Conservation (phyloP, 2,329 filamentous ascomycete species). For the Colletotrichum nymphaeae region DNA sequence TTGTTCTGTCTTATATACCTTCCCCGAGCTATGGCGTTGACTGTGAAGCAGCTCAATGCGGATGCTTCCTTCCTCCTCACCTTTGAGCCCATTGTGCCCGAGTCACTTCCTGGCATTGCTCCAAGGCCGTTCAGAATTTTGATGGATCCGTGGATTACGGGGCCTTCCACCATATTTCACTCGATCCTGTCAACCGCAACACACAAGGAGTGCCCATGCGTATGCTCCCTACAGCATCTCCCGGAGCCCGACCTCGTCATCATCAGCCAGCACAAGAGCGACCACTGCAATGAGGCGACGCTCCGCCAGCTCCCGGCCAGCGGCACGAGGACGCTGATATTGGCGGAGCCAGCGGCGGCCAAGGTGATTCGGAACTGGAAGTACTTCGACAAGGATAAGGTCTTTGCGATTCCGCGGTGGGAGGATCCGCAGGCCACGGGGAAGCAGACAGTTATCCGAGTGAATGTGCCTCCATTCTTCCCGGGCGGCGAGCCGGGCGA, state of each 20-base stretch:
- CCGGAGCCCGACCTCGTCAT: constrained; percentile 58
- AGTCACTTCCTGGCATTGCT: constrained; percentile 47
- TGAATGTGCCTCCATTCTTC: constrained; percentile 65
- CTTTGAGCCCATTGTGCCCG: constrained; percentile 65
- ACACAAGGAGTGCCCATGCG: constrained; percentile 65
- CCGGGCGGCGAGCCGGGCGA: constrained; percentile 69
- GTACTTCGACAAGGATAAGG: constrained; percentile 68
- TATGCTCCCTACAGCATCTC: constrained; percentile 61
- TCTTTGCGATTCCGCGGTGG: constrained; percentile 59
- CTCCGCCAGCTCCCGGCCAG: constrained; percentile 70
- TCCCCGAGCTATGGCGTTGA: constrained; percentile 65
- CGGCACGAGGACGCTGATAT: constrained; percentile 68
- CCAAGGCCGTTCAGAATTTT: constrained; percentile 72
- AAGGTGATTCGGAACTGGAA: constrained; percentile 75
- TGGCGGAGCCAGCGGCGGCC: constrained; percentile 74
- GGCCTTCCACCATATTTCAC: constrained; percentile 69
- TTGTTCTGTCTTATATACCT: neutral
- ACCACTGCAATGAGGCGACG: constrained; percentile 78
- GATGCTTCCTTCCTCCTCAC: constrained; percentile 75
- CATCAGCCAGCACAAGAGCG: constrained; percentile 61
- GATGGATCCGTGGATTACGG: constrained; percentile 77
- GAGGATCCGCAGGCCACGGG: constrained; percentile 51
- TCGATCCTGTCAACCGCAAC: constrained; percentile 70
- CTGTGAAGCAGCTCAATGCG: constrained; percentile 71
- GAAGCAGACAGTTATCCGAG: constrained; percentile 49